Evolutionary conservation across 1,139 yeast genomes (phyloP).

Genomic region (Candida labiduridarum): DNA sequence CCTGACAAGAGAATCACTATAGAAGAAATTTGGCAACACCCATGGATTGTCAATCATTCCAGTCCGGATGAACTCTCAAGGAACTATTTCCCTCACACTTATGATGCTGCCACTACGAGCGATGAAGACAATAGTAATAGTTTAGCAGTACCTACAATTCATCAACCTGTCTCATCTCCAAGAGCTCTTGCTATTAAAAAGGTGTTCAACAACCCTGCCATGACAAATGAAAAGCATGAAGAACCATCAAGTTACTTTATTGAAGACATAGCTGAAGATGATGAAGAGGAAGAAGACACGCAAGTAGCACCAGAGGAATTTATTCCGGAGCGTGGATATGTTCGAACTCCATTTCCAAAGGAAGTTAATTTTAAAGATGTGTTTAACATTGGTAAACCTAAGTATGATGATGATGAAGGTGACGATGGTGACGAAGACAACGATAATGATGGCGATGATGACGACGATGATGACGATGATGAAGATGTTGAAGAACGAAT

Average conservation of each 20-base stretch:
- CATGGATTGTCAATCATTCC: slow-evolving; percentile 29
- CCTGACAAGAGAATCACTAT: slow-evolving; percentile 70
- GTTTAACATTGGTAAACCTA: slow-evolving; percentile 26
- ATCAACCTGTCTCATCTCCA: slow-evolving; percentile 32
- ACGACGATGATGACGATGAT: slow-evolving; percentile 19
- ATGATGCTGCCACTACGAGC: slow-evolving; percentile 9
- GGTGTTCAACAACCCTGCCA: slow-evolving; percentile 50
- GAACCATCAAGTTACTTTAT: slow-evolving; percentile 24
- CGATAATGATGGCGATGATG: slow-evolving; percentile 22
- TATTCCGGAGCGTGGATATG: slow-evolving; percentile 15
- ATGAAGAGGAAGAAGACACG: slow-evolving; percentile 15
- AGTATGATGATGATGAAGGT: slow-evolving; percentile 15
- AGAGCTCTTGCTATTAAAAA: slow-evolving; percentile 49
- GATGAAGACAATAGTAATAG: slow-evolving; percentile 1
- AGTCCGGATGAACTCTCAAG: slow-evolving; percentile 8
- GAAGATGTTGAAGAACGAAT: slow-evolving; percentile 21
- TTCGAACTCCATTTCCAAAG: slow-evolving; percentile 36
- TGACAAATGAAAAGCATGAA: slow-evolving; percentile 23
- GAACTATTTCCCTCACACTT: slow-evolving; percentile 14
- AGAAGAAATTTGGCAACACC: slow-evolving; percentile 60
- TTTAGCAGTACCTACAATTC: slow-evolving; percentile 12
- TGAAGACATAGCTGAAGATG: slow-evolving; percentile 25
- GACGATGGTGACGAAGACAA: slow-evolving; percentile 22
- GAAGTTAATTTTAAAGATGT: slow-evolving; percentile 37
- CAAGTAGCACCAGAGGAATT: neutral